phyloP scores from a whole-genome alignment of 495 filamentous ascomycete species.

The Sporormia fimetaria region DNA sequence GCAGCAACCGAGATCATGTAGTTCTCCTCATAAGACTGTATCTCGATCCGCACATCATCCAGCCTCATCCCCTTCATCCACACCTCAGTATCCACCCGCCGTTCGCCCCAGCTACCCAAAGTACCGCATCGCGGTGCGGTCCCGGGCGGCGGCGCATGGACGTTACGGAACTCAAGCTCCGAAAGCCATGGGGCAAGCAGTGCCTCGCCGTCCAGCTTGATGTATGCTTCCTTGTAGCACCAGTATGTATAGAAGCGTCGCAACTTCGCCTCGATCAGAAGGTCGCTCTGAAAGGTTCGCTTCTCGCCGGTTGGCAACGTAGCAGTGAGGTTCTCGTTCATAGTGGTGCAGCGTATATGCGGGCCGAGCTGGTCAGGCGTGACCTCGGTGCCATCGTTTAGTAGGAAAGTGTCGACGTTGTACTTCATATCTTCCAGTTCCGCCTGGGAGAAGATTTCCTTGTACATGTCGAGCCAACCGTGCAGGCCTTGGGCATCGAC shows the following conservation, averaged over 20 bases:
- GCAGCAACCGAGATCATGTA: conserved; percentile 52
- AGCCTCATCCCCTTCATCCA: conserved; percentile 40
- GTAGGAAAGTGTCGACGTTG: conserved; percentile 30
- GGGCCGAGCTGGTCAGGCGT: conserved; percentile 27
- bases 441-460: conserved; percentile 56
- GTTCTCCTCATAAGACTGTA: conserved; percentile 48
- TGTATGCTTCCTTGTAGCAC: conserved; percentile 82
- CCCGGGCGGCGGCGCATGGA: conserved; percentile 43
- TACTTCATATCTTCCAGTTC: conserved; percentile 51
- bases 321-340: conserved; percentile 27
- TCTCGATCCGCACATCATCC: conserved; percentile 47
- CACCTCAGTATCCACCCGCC: conserved; percentile 42
- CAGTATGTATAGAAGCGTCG: conserved; percentile 79
- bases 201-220: conserved; percentile 88
- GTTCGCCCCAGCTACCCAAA: conserved; percentile 39
- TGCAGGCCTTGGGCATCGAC: conserved; percentile 44
- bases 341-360: conserved; percentile 25
- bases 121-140: conserved; percentile 27
- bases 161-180: conserved; percentile 55
- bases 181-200: conserved; percentile 69
- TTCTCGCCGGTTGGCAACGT: conserved; percentile 25
- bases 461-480: conserved; percentile 64
- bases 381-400: conserved; percentile 29
- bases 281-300: conserved; percentile 28
- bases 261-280: conserved; percentile 46